Evolutionary conservation across 805 yeast genomes (phyloP).

Genomic region (Spathaspora gorwiae): DNA sequence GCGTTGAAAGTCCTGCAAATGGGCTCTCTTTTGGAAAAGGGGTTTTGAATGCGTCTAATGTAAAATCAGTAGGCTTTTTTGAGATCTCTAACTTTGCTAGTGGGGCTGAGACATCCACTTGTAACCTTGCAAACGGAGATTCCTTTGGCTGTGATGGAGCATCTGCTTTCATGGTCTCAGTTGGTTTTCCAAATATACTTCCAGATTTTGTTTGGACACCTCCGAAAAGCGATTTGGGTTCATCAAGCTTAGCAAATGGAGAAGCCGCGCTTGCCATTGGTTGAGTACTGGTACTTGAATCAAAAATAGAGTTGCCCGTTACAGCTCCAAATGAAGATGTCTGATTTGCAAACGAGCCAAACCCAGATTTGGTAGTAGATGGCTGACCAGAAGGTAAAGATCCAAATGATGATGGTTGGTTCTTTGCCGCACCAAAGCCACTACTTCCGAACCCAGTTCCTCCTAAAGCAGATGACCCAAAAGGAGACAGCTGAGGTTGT

Average conservation of each 20-base stretch:
- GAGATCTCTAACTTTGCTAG: not conserved
- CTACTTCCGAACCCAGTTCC: slow-evolving; percentile 8
- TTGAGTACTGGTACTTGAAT: not conserved
- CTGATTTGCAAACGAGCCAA: slow-evolving; percentile 10
- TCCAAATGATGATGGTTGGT: not conserved
- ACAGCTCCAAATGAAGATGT: slow-evolving; percentile 5
- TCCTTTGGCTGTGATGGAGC: not conserved
- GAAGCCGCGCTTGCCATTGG: slow-evolving; percentile 5
- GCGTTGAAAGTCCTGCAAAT: not conserved
- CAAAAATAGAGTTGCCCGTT: slow-evolving; percentile 3
- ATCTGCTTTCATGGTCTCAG: not conserved
- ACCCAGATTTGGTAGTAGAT: slow-evolving; percentile 11
- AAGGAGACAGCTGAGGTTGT: not conserved
- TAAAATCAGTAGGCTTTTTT: no score
- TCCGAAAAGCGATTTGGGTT: not conserved
- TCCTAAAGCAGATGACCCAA: not conserved
- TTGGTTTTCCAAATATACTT: slow-evolving; percentile 7
- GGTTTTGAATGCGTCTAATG: not conserved
- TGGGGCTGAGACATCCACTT: not conserved
- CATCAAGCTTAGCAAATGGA: slow-evolving; percentile 10
- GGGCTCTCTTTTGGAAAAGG: not conserved
- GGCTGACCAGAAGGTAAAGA: not conserved
- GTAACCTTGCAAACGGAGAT: slow-evolving; percentile 7
- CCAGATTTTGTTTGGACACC: not conserved
- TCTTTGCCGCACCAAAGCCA: not conserved